Percentiles rank a stretch among this genome's conserved stretches.
phyloP scores from a whole-genome alignment of 2,329 filamentous ascomycete species.

The Cryoendolithus antarcticus region DNA sequence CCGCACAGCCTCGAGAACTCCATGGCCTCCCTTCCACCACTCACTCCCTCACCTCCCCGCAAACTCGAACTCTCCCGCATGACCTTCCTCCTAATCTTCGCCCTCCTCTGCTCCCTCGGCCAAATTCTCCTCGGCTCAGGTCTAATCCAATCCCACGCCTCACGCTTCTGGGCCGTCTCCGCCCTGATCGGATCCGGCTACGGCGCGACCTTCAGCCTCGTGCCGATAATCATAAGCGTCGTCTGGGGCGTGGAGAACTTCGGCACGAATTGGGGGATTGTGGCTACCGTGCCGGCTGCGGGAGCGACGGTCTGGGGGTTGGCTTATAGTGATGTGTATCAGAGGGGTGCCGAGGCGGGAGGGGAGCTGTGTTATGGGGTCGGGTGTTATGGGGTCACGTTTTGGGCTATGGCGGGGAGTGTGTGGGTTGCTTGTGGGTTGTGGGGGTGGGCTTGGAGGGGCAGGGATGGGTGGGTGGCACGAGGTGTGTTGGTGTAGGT shows the following conservation, averaged over 20 bases:
- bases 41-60: conserved; percentile 7
- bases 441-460: conserved; percentile 72
- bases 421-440: conserved; percentile 65
- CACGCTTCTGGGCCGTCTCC: conserved; percentile 77
- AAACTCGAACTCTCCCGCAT: conserved; percentile 61
- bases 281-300: conserved; percentile 79
- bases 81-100: conserved; percentile 64
- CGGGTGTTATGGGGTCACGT: conserved; percentile 66
- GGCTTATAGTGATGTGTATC: conserved; percentile 73
- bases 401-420: conserved; percentile 74
- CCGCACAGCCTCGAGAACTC: conserved; percentile 31
- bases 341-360: conserved; percentile 34
- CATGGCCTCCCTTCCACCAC: conserved; percentile 22
- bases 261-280: conserved; percentile 93
- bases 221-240: conserved; percentile 86
- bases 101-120: conserved; percentile 58
- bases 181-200: conserved; percentile 81
- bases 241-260: conserved; percentile 99
- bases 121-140: conserved; percentile 70
- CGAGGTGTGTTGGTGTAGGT: conserved; percentile 56
- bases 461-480: conserved; percentile 59
- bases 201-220: conserved; percentile 78
- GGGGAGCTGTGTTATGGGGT: conserved; percentile 65
- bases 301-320: conserved; percentile 85
- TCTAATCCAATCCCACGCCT: conserved; percentile 56